phyloP scores from a whole-genome alignment of 345 rosid species.

The Salix dunnii region DNA sequence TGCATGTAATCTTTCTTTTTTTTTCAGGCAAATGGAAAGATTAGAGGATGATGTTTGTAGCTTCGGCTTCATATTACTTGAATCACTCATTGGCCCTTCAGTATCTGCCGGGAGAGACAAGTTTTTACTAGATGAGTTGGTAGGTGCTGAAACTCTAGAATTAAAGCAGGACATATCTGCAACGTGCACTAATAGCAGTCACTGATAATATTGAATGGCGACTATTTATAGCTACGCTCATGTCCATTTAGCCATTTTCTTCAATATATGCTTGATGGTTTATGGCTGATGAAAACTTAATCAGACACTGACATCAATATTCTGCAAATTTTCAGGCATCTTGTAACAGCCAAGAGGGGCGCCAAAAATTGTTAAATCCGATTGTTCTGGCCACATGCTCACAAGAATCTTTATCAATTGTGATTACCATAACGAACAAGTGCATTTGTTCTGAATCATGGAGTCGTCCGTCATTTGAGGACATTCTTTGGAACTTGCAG shows the following conservation, averaged over 20 bases:
- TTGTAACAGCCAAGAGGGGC: conserved; percentile 30
- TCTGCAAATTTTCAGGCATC: conserved; percentile 32
- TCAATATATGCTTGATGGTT: not conserved
- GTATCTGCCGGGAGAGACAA: conserved; percentile 25
- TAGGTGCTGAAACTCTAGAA: conserved; percentile 10
- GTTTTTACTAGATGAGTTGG: conserved; percentile 33
- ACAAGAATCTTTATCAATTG: conserved; percentile 39
- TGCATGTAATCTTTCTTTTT: not conserved
- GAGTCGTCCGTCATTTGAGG: conserved; percentile 49
- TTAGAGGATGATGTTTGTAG: conserved; percentile 49
- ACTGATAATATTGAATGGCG: too few relatives aligned
- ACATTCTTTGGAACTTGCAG: conserved; percentile 52
- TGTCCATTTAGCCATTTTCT: not conserved
- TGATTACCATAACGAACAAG: conserved; percentile 41
- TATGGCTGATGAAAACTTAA: not conserved
- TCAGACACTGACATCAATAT: not conserved
- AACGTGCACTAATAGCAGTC: too few relatives aligned
- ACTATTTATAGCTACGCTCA: not conserved
- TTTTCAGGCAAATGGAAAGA: conserved; percentile 36
- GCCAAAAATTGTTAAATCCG: conserved; percentile 33
- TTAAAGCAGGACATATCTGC: not conserved
- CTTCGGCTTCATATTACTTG: conserved; percentile 44
- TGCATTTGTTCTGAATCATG: conserved; percentile 41
- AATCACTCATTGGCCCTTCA: conserved; percentile 35
- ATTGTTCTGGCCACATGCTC: conserved; percentile 36